Conservation (phyloP, 441 rosid genomes). For the Populus hybrid region DNA sequence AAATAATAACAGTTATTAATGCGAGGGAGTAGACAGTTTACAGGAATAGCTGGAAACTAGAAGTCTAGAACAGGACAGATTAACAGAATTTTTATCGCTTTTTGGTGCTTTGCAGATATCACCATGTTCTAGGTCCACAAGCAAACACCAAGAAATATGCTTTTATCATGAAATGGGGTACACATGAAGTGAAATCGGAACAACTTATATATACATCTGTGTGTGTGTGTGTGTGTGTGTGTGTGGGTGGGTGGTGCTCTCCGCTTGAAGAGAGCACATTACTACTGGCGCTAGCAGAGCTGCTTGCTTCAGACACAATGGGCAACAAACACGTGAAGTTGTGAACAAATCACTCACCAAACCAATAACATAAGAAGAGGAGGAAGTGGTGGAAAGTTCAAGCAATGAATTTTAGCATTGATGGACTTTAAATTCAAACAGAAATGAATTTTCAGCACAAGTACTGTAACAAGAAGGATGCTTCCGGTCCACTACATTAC, state of each 20-base stretch:
- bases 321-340: conserved; percentile 13
- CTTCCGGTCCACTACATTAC: not conserved
- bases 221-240: too few relatives aligned
- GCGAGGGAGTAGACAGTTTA: conserved; percentile 12
- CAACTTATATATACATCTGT: not conserved
- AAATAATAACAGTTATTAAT: not conserved
- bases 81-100: conserved; percentile 25
- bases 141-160: conserved; percentile 5
- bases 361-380: not conserved
- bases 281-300: not conserved
- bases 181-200: conserved; percentile 21
- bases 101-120: conserved; percentile 26
- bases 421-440: conserved; percentile 11
- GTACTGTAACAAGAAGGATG: not conserved
- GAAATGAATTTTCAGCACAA: not conserved
- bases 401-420: conserved; percentile 20
- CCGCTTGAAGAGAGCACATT: not conserved
- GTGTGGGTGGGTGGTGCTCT: not conserved
- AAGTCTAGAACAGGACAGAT: conserved; percentile 16
- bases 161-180: conserved; percentile 10
- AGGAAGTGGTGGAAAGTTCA: conserved; percentile 1
- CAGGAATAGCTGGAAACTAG: conserved; percentile 26
- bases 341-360: conserved; percentile 13
- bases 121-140: conserved; percentile 24
- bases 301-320: not conserved